Evolutionary conservation across 306 rosid species (phyloP).

Genomic region (Cucurbita argyrosperma): DNA sequence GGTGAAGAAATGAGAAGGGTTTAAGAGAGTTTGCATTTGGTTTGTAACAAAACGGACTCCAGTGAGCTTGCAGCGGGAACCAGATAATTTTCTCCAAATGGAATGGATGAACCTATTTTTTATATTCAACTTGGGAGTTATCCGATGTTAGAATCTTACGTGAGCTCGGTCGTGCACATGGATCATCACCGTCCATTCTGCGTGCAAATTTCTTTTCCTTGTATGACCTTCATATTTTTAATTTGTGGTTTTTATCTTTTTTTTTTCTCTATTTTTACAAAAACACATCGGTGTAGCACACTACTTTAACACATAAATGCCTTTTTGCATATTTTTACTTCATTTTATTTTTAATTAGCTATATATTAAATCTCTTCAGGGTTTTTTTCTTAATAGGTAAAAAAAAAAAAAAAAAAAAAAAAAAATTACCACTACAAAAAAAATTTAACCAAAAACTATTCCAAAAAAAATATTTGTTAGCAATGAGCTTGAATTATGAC

Average conservation of each 20-base stretch:
- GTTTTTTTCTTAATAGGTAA: too few relatives aligned
- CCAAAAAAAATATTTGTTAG: too few relatives aligned
- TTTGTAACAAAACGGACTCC: neutral
- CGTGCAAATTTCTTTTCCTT: neutral
- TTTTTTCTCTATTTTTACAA: too few relatives aligned
- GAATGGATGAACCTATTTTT: neutral
- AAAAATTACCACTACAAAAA: too few relatives aligned
- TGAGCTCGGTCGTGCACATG: neutral
- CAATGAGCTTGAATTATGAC: too few relatives aligned
- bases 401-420: too few relatives aligned
- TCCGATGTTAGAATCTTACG: neutral
- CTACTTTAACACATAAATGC: too few relatives aligned
- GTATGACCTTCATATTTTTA: neutral
- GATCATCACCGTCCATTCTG: neutral
- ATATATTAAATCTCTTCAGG: too few relatives aligned
- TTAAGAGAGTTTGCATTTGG: slow-evolving; percentile 53
- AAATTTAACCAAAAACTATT: too few relatives aligned
- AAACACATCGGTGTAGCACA: too few relatives aligned
- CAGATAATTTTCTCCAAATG: neutral
- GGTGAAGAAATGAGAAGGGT: slow-evolving; percentile 43
- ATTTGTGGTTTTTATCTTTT: neutral
- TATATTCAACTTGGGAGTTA: neutral
- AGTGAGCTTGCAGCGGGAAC: neutral
- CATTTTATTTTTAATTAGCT: too few relatives aligned
- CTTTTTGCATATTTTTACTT: too few relatives aligned